Base-by-base conservation (phyloP, 305 asterid genomes). In the Fraxinus paxiana region DNA sequence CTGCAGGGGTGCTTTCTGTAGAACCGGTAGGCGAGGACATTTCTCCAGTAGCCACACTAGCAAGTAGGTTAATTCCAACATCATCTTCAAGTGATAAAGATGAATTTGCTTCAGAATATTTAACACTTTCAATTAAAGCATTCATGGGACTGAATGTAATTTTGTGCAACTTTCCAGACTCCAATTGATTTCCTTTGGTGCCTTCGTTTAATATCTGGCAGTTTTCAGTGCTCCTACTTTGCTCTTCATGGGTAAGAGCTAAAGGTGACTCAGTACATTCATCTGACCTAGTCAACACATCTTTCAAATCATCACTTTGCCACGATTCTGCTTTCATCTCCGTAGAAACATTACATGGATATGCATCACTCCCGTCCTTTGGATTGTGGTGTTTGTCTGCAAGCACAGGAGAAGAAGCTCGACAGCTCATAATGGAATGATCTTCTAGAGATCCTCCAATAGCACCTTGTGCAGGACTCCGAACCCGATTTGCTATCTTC, bases 1-100 rank as follows among this genome's bases (percentile, higher is more conserved):
- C 77, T 9, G 79, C 73, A 31, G 81, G 88, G 20, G 85, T 82
- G 73, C 84, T 80, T 83, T 91, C 92, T 8, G 90, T 82, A 79
- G 92, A 91, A 82, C 76, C 87, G 18, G 85, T 38, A 4, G 92
- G 92, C 15, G 91, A 88, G 6, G 91, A 89, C 82, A 90, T 89
- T 84, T 90, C 94, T 43, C 96, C 90, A 17, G 96, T 77, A 70
- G 96, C 96, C 84, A 91, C 96, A 86, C 94, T 91, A 61, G 96
- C 96, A 81, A 91, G 96, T 38, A 91, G 87, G 81, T 91, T 90
- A 90, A 91, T 91, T 54, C 94, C 94, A 72, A 84, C 87, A 84
- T 91, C 94, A 88, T 91, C 96, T 61, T 87, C 92, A n/a, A 86
- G 87, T 15, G 91, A 89, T 77, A 87, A 35, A 38, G 92, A 87